phyloP scores from a whole-genome alignment of 176 grass and related monocot species.

The Musa troglodytarum region DNA sequence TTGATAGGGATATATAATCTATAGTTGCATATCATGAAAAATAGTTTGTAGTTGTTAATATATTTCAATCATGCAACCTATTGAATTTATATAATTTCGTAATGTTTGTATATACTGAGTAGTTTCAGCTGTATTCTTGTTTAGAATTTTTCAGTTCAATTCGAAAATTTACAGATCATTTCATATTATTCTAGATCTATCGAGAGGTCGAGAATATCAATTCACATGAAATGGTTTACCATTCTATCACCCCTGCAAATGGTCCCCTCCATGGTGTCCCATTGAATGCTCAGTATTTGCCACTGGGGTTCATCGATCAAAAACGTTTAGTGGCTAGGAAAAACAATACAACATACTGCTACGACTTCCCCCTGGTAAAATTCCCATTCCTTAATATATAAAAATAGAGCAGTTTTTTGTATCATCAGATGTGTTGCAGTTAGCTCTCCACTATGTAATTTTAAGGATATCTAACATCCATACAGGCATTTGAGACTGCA shows the following conservation, averaged over 20 bases:
- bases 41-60: neutral
- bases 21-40: neutral
- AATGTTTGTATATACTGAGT: neutral
- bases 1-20: too few relatives aligned
- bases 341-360: constrained; percentile 91
- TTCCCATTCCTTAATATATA: too few relatives aligned
- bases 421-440: neutral
- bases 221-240: constrained; percentile 59
- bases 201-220: constrained; percentile 68
- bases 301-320: constrained; percentile 66
- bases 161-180: constrained; percentile 12
- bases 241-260: constrained; percentile 39
- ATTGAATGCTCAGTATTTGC: constrained; percentile 57
- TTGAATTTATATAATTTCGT: neutral
- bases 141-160: neutral
- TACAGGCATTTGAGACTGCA: constrained; percentile 91
- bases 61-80: neutral
- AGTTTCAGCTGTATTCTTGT: too few relatives aligned
- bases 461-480: constrained; percentile 14
- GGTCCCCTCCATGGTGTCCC: constrained; percentile 74
- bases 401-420: constrained; percentile 9
- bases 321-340: constrained; percentile 82
- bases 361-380: constrained; percentile 81
- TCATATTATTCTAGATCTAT: constrained; percentile 56
- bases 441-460: neutral